A percentile compares a stretch with the other conserved stretches of the same genome.
Evolutionary conservation across 176 grass and related monocot species (phyloP).

Genomic region (Lolium rigidum): DNA sequence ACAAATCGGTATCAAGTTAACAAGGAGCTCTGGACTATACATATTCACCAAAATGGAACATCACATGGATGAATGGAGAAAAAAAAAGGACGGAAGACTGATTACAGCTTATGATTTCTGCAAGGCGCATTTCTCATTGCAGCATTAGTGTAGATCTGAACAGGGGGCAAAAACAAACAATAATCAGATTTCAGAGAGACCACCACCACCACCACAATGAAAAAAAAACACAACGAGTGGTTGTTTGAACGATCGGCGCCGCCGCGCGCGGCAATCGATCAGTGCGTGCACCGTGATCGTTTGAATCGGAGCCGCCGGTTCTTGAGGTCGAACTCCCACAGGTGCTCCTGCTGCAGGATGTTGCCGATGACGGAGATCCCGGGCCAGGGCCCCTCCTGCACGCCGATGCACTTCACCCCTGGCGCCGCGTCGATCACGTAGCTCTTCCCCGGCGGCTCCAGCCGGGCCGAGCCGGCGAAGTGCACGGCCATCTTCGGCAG

Average conservation of each 20-base stretch:
- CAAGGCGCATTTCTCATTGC: conserved; percentile 47
- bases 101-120: conserved; percentile 56
- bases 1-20: not conserved
- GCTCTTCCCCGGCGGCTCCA: conserved; percentile 87
- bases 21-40: not conserved
- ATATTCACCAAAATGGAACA: conserved; percentile 39
- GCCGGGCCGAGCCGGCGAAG: conserved; percentile 58
- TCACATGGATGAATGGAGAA: not conserved
- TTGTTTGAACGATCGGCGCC: not conserved
- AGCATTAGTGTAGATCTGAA: conserved; percentile 53
- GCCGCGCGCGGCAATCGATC: not conserved
- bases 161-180: not conserved
- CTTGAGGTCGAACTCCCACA: conserved; percentile 90
- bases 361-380: conserved; percentile 81
- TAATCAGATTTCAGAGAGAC: conserved; percentile 25
- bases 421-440: conserved; percentile 91
- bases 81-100: not conserved
- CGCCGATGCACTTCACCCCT: conserved; percentile 83
- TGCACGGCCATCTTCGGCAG: conserved; percentile 72
- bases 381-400: conserved; percentile 68
- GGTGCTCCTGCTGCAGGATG: conserved; percentile 97
- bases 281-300: conserved; percentile 63
- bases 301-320: conserved; percentile 73
- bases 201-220: conserved; percentile 39
- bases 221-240: conserved; percentile 39